A percentile compares a stretch with the other conserved stretches of the same genome.
Evolutionary conservation across 2,329 filamentous ascomycete genomes (phyloP).

Genomic region (Alternaria arborescens): DNA sequence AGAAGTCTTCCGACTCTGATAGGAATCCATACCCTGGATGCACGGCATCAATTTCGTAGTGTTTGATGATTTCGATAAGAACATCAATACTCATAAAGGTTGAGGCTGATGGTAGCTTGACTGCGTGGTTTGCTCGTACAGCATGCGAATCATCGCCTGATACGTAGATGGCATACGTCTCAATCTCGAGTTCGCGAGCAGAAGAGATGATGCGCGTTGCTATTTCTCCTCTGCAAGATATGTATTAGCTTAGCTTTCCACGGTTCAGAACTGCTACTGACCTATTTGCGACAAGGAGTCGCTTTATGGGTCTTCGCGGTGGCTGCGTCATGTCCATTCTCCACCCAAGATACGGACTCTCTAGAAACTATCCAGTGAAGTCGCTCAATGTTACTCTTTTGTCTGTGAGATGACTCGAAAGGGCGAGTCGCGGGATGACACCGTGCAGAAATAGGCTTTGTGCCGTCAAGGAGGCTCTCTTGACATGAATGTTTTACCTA

Average conservation of each 20-base stretch:
- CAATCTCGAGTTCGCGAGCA: conserved; percentile 65
- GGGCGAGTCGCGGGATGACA: not conserved
- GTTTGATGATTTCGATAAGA: conserved; percentile 58
- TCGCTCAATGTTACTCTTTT: not conserved
- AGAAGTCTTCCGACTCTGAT: conserved; percentile 63
- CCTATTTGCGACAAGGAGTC: conserved; percentile 65
- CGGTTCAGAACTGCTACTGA: conserved; percentile 25
- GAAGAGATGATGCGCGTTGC: conserved; percentile 68
- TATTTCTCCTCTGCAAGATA: conserved; percentile 65
- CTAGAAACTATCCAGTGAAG: not conserved
- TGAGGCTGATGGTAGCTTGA: conserved; percentile 61
- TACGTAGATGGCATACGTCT: conserved; percentile 66
- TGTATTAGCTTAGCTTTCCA: not conserved
- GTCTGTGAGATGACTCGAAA: not conserved
- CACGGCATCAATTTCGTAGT: conserved; percentile 63
- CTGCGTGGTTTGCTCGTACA: conserved; percentile 59
- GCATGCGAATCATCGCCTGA: conserved; percentile 65
- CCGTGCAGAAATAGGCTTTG: not conserved
- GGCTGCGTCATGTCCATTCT: conserved; percentile 33
- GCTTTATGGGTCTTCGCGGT: conserved; percentile 53
- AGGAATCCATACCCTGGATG: conserved; percentile 72
- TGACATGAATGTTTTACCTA: not conserved
- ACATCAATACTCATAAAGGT: conserved; percentile 63
- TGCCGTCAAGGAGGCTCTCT: not conserved
- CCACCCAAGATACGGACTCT: not conserved